These are phyloP conservation scores for Aristolochia californica DNA, from an alignment of 164 flowering plant species.

Conservation along the genomic window DNA sequence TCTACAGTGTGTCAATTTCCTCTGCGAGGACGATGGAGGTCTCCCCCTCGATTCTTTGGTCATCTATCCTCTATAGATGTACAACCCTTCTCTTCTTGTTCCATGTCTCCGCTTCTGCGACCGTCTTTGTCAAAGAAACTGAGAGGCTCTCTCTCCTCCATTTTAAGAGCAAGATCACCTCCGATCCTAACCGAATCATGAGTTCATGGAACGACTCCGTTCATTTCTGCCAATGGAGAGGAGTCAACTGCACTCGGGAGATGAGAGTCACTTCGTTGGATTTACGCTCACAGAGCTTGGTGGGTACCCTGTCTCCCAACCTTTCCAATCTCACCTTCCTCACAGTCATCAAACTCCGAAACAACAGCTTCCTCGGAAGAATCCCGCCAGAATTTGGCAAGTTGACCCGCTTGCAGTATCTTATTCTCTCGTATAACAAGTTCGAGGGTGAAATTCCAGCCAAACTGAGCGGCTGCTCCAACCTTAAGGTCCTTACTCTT, in stretches of 20 bases:
- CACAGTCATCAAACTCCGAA: conserved; percentile 18
- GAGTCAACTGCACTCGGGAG: conserved; percentile 16
- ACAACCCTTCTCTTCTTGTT: too few species aligned
- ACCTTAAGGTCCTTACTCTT: conserved; percentile 22
- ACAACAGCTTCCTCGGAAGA: conserved; percentile 23
- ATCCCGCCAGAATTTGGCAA: conserved; percentile 23
- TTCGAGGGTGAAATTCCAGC: conserved; percentile 26
- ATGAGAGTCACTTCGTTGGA: conserved; percentile 21
- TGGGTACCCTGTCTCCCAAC: conserved; percentile 26
- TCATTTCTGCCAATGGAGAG: conserved; percentile 15
- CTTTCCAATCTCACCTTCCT: conserved; percentile 41
- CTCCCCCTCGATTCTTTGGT: not conserved
- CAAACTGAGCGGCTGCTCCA: conserved; percentile 11
- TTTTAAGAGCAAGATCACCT: conserved; percentile 9
- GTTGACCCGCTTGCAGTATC: conserved; percentile 19
- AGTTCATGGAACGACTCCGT: conserved; percentile 14
- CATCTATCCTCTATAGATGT: too few species aligned
- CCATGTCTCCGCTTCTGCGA: not conserved
- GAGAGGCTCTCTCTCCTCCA: conserved; percentile 10
- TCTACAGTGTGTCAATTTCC: too few species aligned
- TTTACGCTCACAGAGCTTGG: conserved; percentile 14
- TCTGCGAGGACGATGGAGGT: too few species aligned
- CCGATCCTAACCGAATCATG: conserved; percentile 10
- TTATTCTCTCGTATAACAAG: conserved; percentile 26
- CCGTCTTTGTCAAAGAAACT: conserved; percentile 2